Conservation (phyloP, 2,329 filamentous ascomycete species). For the Ophiostoma sp. region DNA sequence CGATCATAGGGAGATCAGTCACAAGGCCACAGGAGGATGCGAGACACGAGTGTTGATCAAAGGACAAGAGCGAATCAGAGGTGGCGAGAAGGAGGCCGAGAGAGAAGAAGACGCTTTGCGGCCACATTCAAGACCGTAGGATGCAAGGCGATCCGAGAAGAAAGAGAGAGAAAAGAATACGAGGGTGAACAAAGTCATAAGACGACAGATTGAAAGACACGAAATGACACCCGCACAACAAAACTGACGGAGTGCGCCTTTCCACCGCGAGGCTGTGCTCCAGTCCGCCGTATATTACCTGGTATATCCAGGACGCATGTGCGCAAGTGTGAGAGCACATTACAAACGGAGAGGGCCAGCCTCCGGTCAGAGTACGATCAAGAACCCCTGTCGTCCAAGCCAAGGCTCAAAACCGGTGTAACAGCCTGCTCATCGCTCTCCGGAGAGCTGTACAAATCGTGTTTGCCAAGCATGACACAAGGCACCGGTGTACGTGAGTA, state of each 20-base stretch:
- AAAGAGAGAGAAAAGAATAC: background rate
- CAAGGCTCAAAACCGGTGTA: background rate
- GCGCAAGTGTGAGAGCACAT: too few species aligned
- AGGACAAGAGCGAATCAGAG: background rate
- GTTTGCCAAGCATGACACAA: background rate
- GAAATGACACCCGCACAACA: background rate
- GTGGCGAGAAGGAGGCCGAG: background rate
- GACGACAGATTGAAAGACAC: background rate
- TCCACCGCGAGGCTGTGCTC: background rate
- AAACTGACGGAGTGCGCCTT: background rate
- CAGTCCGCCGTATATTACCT: background rate
- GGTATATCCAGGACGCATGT: background rate
- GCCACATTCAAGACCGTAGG: background rate
- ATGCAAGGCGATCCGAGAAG: background rate
- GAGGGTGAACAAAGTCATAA: background rate
- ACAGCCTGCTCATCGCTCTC: background rate
- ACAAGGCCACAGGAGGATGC: constrained; percentile 5
- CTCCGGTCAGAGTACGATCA: background rate
- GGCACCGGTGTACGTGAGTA: background rate
- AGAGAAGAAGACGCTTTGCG: background rate
- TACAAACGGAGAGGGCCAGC: background rate
- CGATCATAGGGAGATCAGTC: constrained; percentile 9
- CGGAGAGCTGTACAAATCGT: background rate
- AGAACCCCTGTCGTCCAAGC: background rate
- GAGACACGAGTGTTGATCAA: background rate